Base-by-base conservation (phyloP, 768 basidiomycete genomes). In the Boletus tomentosulus region DNA sequence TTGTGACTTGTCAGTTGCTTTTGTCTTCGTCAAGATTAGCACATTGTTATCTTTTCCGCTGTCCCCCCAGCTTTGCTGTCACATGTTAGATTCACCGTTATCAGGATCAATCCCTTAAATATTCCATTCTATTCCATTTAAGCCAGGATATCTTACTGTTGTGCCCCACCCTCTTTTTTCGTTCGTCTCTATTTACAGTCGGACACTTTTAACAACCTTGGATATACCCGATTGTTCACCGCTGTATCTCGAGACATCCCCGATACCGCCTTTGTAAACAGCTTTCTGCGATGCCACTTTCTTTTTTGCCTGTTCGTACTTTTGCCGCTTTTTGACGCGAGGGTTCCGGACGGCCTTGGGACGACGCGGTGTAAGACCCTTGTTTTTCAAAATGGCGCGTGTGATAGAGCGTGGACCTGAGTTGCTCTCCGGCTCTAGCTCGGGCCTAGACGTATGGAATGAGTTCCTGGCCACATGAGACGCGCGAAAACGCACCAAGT, bases 191-290 rank as follows among this genome's bases (percentile, higher is more conserved):
- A 50, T 61, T 60, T 30, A 84, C 56, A 97, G 74, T 57, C 80
- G 84, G 58, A 91, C 78, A 70, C 89, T 87, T 77, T 96, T 96
- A 74, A 93, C 78, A 35, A 92, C 88, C 65, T 86, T 91, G 57
- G 85, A 86, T 66, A 97, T 96, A 78, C 96, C 96, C 53, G 89
- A 87, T 73, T 81, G 84, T 74, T 99, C 97, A 66, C 97, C 97
- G 33, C 82, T 84, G 74, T 98, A 98, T 59, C 76, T 76, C n/a
- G 82, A 80, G 13, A 81, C 85, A 53, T 82, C 82, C 13, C 79
- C 80, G 51, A 87, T 68, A 37, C 94, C 94, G 50, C 93, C 92
- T 68, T 88, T 95, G 82, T 84, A 98, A n/a, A 94, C 79, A 16
- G 94, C 85, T 70, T 91, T 89, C 71, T 94, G 92, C 24, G 89